These are phyloP conservation scores for Neurospora tetrasperma DNA, from an alignment of 495 filamentous ascomycete genomes.

Conservation along the genomic window DNA sequence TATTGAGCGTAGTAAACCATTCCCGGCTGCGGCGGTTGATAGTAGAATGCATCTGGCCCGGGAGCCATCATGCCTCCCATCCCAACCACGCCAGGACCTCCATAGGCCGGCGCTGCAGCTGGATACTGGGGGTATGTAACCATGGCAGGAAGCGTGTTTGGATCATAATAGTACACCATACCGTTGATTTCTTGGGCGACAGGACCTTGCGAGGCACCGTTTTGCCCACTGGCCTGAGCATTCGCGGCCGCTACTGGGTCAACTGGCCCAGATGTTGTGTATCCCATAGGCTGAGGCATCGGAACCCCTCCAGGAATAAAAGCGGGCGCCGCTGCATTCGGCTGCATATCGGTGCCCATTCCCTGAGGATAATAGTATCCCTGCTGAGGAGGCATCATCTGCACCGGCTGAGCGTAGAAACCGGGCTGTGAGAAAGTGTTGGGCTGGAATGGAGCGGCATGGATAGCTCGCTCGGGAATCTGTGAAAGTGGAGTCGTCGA, in stretches of 20 bases:
- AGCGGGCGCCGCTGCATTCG: slow-evolving; percentile 42
- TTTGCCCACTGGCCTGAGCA: slow-evolving; percentile 13
- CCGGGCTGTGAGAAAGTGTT: slow-evolving; percentile 52
- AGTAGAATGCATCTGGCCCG: slow-evolving; percentile 59
- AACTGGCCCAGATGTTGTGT: slow-evolving; percentile 30
- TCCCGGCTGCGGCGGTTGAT: slow-evolving; percentile 50
- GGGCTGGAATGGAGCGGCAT: slow-evolving; percentile 87
- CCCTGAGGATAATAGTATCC: slow-evolving; percentile 45
- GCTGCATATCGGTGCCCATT: slow-evolving; percentile 42
- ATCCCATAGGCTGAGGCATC: slow-evolving; percentile 36
- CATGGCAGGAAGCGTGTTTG: slow-evolving; percentile 54
- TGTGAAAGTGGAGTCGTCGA: slow-evolving; percentile 87
- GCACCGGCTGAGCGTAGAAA: slow-evolving; percentile 51
- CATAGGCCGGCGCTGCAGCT: slow-evolving; percentile 34
- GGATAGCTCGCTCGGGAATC: slow-evolving; percentile 88
- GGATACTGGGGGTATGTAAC: slow-evolving; percentile 40
- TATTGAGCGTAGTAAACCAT: slow-evolving; percentile 47
- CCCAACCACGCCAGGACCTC: slow-evolving; percentile 44
- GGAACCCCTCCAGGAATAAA: slow-evolving; percentile 49
- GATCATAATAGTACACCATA: slow-evolving; percentile 90
- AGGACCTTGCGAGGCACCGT: slow-evolving; percentile 47
- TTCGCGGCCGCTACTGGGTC: slow-evolving; percentile 19
- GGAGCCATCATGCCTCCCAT: slow-evolving; percentile 80
- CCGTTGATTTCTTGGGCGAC: slow-evolving; percentile 89
- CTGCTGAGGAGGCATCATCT: slow-evolving; percentile 43